Percentiles rank a stretch among this genome's conserved stretches.
Evolutionary conservation across 345 rosid species (phyloP).

Genomic region (Populus deltoides): DNA sequence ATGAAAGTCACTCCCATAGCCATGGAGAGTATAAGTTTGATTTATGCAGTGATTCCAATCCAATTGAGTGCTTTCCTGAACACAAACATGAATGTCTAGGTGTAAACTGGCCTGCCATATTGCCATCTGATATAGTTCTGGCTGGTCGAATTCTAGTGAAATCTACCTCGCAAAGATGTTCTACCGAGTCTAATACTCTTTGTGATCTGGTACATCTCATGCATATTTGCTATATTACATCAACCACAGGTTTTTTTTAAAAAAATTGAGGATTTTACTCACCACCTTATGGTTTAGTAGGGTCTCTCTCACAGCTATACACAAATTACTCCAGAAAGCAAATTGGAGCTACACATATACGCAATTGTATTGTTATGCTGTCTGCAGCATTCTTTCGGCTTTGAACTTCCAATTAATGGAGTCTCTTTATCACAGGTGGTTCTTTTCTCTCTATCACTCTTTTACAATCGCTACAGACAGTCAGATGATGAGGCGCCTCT

Average conservation of each 20-base stretch:
- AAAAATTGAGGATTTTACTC: conserved; percentile 9
- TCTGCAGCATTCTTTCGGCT: conserved; percentile 43
- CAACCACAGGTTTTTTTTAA: not conserved
- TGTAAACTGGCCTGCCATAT: conserved; percentile 68
- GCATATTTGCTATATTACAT: not conserved
- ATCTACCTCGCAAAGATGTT: conserved; percentile 37
- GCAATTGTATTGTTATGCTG: conserved; percentile 65
- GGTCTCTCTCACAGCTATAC: conserved; percentile 62
- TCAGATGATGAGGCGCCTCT: not conserved
- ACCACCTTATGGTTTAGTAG: conserved; percentile 32
- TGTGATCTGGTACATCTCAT: conserved; percentile 44
- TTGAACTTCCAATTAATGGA: conserved; percentile 57
- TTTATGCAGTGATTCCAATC: conserved; percentile 15
- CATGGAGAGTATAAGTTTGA: conserved; percentile 40
- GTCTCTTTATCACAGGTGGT: conserved; percentile 52
- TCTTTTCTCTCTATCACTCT: conserved; percentile 13
- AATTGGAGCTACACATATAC: conserved; percentile 68
- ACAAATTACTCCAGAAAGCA: conserved; percentile 54
- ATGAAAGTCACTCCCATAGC: conserved; percentile 25
- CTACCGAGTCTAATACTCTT: conserved; percentile 29
- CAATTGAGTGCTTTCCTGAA: conserved; percentile 45
- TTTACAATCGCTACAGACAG: not conserved
- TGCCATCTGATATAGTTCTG: conserved; percentile 70
- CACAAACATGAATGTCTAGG: conserved; percentile 85
- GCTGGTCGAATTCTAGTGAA: conserved; percentile 71